Evolutionary conservation across 495 filamentous ascomycete species (phyloP), one percentile per base, ranked within the genome.

Genomic region (Tricharina praecox): DNA sequence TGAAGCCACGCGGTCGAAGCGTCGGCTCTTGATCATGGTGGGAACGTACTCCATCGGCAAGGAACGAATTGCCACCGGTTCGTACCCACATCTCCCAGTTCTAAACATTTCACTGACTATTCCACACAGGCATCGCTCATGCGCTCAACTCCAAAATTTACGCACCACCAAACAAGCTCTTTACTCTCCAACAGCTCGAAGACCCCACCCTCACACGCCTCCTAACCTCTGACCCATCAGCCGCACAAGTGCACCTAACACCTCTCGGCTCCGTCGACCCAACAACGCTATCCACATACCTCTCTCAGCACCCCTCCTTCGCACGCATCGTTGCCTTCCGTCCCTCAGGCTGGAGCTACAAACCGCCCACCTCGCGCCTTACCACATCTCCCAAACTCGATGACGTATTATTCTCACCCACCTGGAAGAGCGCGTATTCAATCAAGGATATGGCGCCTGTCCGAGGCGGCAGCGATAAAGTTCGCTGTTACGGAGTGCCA

Each of bases 11-110:
- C 46, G 49, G 39, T 42, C 23, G 21, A 50, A 40, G n/a, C 77
- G 76, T 35, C 77, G 84, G 18, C 71, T 99, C 5, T 72, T 99
- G 1, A 81, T 99, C 16, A 75, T 99, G 7, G 85, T 94, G 51
- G 90, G 90, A 46, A 99, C 90, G 2, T 99, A 99, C 67, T 84
- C 77, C 50, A 99, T 99, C 54, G 90, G 90, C 62, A 99, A 99
- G 67, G 90, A 99, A 62, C 78, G 85, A 46, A 83, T 99, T 56
- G 96, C 90, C 63, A 64, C 92, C 16, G 88, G 84, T 46, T 86
- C 93, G 11, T 70, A 73, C 46, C 84, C 87, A 1, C 75, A 93
- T 10, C 69, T 75, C 36, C 76, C 59, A 93, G 92, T 93, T 93
- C 60, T 94, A 77, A 57, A 85, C 88, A 0, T 73, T 79, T 0